A percentile compares a stretch with the other conserved stretches of the same genome.
Conservation (phyloP, 2,329 filamentous ascomycete species). For the Microsporum audouinii region DNA sequence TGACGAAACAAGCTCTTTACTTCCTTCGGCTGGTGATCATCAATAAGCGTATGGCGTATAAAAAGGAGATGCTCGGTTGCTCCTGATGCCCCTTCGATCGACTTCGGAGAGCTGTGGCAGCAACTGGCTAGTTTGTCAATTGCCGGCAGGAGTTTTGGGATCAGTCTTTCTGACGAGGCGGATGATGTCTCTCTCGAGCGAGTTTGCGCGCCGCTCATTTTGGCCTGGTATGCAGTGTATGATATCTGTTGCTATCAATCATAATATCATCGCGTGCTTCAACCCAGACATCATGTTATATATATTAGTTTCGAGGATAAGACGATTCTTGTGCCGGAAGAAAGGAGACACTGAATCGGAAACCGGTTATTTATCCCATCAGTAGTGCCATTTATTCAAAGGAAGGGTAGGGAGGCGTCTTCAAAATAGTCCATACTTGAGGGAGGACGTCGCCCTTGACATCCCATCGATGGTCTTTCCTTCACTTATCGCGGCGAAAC, state of each 20-base stretch:
- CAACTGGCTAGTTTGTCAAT: conserved; percentile 28
- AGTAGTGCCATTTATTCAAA: background rate
- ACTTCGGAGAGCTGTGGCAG: conserved; percentile 21
- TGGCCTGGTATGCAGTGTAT: background rate
- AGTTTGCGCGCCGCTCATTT: conserved; percentile 12
- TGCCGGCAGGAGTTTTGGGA: conserved; percentile 28
- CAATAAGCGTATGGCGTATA: conserved; percentile 54
- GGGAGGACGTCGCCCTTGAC: background rate
- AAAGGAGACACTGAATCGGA: background rate
- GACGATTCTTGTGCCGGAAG: background rate
- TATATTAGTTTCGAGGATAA: background rate
- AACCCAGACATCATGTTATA: background rate
- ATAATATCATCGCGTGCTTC: background rate
- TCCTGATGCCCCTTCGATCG: conserved; percentile 25
- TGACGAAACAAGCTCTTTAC: conserved; percentile 74
- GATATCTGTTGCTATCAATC: background rate
- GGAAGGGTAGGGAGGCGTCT: background rate
- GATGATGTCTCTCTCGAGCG: conserved; percentile 12
- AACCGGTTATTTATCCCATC: background rate
- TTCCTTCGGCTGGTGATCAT: conserved; percentile 38
- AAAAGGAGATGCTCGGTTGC: conserved; percentile 50
- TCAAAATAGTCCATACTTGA: background rate
- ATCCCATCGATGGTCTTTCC: background rate
- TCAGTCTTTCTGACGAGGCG: conserved; percentile 24
- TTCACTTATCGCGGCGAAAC: background rate